A percentile compares a stretch with the other conserved stretches of the same genome.
These are phyloP conservation scores for Xylaria multiplex DNA, from an alignment of 2,329 filamentous ascomycete species.

Conservation along the genomic window DNA sequence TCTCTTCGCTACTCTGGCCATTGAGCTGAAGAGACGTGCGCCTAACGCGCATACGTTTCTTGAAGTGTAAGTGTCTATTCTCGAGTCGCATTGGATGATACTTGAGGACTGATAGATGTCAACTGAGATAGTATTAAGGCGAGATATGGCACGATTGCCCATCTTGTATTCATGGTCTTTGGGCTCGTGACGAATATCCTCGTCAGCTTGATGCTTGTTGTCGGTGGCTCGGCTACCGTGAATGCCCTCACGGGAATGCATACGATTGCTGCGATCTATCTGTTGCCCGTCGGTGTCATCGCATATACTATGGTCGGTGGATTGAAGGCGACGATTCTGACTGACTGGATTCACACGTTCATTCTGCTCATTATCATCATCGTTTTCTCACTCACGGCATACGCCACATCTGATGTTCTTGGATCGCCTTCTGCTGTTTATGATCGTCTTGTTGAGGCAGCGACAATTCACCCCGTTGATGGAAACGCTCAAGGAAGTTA, in stretches of 20 bases:
- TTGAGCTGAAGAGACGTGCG: conserved; percentile 85
- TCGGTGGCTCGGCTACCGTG: conserved; percentile 82
- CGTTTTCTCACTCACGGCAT: conserved; percentile 83
- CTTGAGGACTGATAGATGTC: conserved; percentile 3
- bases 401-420: conserved; percentile 75
- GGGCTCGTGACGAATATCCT: conserved; percentile 86
- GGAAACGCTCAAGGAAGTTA: conserved; percentile 86
- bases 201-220: conserved; percentile 88
- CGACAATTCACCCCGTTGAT: conserved; percentile 75
- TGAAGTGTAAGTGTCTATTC: conserved; percentile 67
- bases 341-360: conserved; percentile 88
- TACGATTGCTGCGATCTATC: conserved; percentile 83
- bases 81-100: neutral
- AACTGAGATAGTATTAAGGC: conserved; percentile 41
- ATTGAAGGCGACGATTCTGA: conserved; percentile 83
- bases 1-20: conserved; percentile 88
- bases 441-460: conserved; percentile 77
- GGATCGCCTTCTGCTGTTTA: conserved; percentile 83
- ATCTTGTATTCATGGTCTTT: conserved; percentile 83
- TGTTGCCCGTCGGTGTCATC: conserved; percentile 82
- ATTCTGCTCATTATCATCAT: conserved; percentile 86
- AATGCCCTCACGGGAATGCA: conserved; percentile 76
- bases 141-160: conserved; percentile 58
- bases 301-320: conserved; percentile 71
- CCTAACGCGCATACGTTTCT: conserved; percentile 89